phyloP scores from a whole-genome alignment of 2,329 filamentous ascomycete genomes.

The Aspergillus neotritici region DNA sequence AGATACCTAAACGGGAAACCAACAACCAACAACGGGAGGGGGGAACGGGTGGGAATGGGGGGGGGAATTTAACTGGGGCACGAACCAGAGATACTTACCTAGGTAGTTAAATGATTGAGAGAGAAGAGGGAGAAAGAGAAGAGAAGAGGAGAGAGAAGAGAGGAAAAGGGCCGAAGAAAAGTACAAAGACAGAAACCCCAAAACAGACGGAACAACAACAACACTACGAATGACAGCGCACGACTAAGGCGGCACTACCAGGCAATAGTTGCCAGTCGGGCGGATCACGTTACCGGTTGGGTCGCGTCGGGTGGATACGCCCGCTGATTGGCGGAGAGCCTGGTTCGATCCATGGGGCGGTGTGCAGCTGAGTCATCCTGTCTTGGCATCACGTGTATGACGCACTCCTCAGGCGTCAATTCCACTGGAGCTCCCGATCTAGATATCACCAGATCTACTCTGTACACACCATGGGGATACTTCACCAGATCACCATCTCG shows the following conservation, averaged over 20 bases:
- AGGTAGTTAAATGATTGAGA: not conserved
- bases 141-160: constrained; percentile 11
- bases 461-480: too few species aligned
- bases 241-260: too few species aligned
- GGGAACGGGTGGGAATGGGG: constrained; percentile 19
- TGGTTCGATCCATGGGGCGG: constrained; percentile 15
- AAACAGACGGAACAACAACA: constrained; percentile 8
- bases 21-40: constrained; percentile 19
- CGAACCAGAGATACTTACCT: too few species aligned
- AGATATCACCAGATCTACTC: constrained; percentile 8
- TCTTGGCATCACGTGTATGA: not conserved
- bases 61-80: constrained; percentile 1
- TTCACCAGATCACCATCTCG: too few species aligned
- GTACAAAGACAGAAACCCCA: constrained; percentile 27
- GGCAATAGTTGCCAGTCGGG: too few species aligned
- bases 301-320: constrained; percentile 26
- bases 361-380: constrained; percentile 20
- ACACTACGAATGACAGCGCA: too few species aligned
- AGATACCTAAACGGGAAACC: constrained; percentile 14
- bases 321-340: constrained; percentile 23
- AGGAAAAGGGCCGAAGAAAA: constrained; percentile 7
- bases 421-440: constrained; percentile 12
- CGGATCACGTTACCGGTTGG: constrained; percentile 22
- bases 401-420: not conserved
- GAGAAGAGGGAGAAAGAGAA: constrained; percentile 8